These are phyloP conservation scores for Lycium barbarum DNA, from an alignment of 257 asterid species.

Conservation along the genomic window DNA sequence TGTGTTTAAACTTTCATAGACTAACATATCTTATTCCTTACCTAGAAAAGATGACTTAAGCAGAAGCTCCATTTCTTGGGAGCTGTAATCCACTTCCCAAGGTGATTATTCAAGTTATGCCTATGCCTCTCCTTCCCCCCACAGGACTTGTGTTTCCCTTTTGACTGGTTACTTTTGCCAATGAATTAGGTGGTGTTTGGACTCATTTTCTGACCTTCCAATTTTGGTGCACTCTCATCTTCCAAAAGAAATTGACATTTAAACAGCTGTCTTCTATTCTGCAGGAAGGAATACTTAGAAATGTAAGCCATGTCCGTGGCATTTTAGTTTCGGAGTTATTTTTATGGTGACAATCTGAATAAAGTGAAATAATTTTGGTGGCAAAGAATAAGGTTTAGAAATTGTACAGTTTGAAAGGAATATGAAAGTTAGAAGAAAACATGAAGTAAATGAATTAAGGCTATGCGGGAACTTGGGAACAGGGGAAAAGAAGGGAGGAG, in stretches of 20 bases:
- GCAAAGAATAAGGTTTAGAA: not conserved
- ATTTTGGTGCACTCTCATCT: not conserved
- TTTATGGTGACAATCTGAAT: not conserved
- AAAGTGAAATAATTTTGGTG: not conserved
- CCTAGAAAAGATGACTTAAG: not conserved
- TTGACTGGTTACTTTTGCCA: not conserved
- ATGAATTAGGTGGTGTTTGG: not conserved
- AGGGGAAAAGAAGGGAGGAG: not conserved
- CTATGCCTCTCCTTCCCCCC: not conserved
- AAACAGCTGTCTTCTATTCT: not conserved
- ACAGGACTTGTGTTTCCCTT: not conserved
- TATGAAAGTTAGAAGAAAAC: not conserved
- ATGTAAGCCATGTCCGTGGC: not conserved
- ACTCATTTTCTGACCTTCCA: not conserved
- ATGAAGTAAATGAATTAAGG: not conserved
- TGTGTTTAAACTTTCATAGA: not conserved
- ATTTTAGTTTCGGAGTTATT: not conserved
- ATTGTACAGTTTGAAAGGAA: not conserved
- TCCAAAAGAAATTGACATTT: not conserved
- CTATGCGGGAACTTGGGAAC: not conserved
- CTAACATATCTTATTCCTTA: not conserved
- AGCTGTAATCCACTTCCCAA: not conserved
- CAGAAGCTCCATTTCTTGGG: not conserved
- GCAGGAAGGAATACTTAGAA: not conserved
- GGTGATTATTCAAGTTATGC: not conserved